Conservation (phyloP, 2,329 filamentous ascomycete species). For the Trematosphaeria pertusa region DNA sequence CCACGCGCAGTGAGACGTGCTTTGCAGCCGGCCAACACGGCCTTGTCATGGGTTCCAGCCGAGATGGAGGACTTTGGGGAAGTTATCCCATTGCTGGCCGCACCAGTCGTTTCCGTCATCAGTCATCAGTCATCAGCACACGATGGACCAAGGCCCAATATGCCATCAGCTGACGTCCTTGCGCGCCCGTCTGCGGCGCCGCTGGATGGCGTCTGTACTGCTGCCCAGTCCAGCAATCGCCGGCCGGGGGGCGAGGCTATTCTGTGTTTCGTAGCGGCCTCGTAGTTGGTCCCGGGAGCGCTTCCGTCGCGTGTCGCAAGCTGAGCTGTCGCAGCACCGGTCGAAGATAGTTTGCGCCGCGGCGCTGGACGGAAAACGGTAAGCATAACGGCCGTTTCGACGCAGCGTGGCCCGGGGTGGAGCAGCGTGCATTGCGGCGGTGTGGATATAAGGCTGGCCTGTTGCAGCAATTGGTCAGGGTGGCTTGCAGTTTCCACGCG, state of each 20-base stretch:
- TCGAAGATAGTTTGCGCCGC: slow-evolving; percentile 25
- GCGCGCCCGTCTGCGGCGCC: slow-evolving; percentile 22
- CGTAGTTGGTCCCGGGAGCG: slow-evolving; percentile 27
- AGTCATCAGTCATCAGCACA: slow-evolving; percentile 26
- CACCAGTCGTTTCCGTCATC: no score
- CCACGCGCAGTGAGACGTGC: slow-evolving; percentile 33
- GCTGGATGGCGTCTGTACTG: slow-evolving; percentile 6
- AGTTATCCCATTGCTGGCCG: slow-evolving; percentile 22
- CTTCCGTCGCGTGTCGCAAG: slow-evolving; percentile 38
- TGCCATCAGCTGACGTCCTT: slow-evolving; percentile 36
- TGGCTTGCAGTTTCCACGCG: slow-evolving; percentile 47
- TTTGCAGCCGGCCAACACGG: slow-evolving; percentile 22
- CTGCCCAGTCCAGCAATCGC: slow-evolving; percentile 19
- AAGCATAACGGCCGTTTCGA: slow-evolving; percentile 46
- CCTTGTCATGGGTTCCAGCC: slow-evolving; percentile 29
- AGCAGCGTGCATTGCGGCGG: slow-evolving; percentile 33
- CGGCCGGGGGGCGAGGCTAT: not conserved
- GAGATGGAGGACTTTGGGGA: slow-evolving; percentile 28
- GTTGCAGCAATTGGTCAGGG: slow-evolving; percentile 37
- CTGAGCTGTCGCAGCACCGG: slow-evolving; percentile 32
- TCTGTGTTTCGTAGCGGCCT: slow-evolving; percentile 8
- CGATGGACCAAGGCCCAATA: slow-evolving; percentile 15
- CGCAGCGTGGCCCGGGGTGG: slow-evolving; percentile 19
- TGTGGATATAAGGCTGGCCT: slow-evolving; percentile 46
- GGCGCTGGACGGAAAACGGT: slow-evolving; percentile 28